phyloP scores from a whole-genome alignment of 1,284 basidiomycete species.

The Meira miltonrushii region DNA sequence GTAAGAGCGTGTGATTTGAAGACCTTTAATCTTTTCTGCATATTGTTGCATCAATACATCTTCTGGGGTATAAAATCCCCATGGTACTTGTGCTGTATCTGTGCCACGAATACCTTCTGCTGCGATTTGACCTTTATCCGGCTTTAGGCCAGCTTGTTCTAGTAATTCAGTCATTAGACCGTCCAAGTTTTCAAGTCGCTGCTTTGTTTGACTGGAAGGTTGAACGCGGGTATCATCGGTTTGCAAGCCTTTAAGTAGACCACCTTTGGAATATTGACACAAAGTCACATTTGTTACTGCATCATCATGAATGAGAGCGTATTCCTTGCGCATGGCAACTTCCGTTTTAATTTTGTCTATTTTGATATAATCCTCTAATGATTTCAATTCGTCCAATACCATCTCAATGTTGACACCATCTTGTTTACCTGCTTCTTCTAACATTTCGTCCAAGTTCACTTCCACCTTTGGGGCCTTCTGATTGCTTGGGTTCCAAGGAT shows the following conservation, averaged over 20 bases:
- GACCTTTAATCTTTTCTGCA: background rate
- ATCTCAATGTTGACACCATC: background rate
- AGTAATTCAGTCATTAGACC: background rate
- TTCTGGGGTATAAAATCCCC: background rate
- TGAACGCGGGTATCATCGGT: background rate
- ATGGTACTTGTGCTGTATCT: background rate
- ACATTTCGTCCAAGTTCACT: slow-evolving; percentile 15
- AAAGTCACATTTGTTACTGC: background rate
- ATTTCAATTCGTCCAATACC: background rate
- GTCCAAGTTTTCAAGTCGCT: background rate
- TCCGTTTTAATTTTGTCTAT: slow-evolving; percentile 3
- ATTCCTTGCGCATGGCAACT: background rate
- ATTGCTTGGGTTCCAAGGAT: slow-evolving; percentile 14
- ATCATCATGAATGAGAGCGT: background rate
- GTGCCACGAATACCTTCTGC: background rate
- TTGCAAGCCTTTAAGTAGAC: background rate
- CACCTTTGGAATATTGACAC: background rate
- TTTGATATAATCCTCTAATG: background rate
- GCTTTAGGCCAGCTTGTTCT: background rate
- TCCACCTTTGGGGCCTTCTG: slow-evolving; percentile 7
- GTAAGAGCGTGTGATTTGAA: background rate
- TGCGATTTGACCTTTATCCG: background rate
- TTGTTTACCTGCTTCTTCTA: background rate
- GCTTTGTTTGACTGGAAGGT: background rate
- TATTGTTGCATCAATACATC: slow-evolving; percentile 2